Conservation (phyloP, 306 rosid genomes). For the Cicer yamashitae region DNA sequence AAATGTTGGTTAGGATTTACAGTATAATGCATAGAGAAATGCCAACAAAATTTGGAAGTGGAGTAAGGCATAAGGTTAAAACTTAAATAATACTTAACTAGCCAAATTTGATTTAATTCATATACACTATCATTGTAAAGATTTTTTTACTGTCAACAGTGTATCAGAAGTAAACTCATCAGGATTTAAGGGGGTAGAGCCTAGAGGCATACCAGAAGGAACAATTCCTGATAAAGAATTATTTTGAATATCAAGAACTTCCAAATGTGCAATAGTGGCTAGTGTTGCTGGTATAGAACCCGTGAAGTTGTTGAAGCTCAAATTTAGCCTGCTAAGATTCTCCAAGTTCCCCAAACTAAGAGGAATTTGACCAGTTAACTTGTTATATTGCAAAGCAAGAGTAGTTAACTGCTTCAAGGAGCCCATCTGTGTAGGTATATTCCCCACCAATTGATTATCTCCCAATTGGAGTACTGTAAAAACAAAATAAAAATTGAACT, state of each 20-base stretch:
- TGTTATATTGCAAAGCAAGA: conserved; percentile 80
- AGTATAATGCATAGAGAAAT: background rate
- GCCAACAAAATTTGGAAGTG: background rate
- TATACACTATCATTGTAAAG: no score
- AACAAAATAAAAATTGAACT: background rate
- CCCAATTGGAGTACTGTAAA: conserved; percentile 76
- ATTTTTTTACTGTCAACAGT: no score
- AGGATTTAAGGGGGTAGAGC: background rate
- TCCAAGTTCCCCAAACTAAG: conserved; percentile 63
- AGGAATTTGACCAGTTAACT: conserved; percentile 71
- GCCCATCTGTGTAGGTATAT: conserved; percentile 69
- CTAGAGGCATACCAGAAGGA: conserved; percentile 66
- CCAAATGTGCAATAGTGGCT: conserved; percentile 52
- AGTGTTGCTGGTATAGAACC: conserved; percentile 69
- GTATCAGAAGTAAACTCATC: no score
- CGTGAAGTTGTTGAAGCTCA: conserved; percentile 78
- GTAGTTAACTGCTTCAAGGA: conserved; percentile 66
- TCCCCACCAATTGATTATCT: conserved; percentile 76
- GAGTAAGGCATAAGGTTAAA: background rate
- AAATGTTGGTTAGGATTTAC: conserved; percentile 44
- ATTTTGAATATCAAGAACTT: conserved; percentile 68
- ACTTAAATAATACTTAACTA: background rate
- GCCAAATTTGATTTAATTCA: background rate
- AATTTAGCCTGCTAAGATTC: conserved; percentile 65
- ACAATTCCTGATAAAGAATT: conserved; percentile 76